Percentiles rank a stretch among this genome's conserved stretches.
phyloP scores from a whole-genome alignment of 2,329 filamentous ascomycete genomes.

The Xylaria polymorpha region DNA sequence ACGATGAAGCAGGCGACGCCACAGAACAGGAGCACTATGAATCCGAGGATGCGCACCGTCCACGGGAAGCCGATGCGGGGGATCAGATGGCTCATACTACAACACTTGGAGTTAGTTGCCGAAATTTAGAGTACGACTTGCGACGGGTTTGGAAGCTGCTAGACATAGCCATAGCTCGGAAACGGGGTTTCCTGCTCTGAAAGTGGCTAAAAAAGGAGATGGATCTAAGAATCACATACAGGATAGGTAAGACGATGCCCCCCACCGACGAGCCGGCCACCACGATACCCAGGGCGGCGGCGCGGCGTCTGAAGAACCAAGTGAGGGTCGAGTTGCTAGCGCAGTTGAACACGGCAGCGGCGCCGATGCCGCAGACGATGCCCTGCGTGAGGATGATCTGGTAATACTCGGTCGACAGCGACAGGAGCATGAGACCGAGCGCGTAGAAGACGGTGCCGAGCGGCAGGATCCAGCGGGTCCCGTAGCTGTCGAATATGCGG shows the following conservation, averaged over 20 bases:
- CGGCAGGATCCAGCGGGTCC: slow-evolving; percentile 56
- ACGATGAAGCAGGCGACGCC: slow-evolving; percentile 49
- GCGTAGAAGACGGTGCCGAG: slow-evolving; percentile 64
- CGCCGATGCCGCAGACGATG: slow-evolving; percentile 51
- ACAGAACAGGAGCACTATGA: slow-evolving; percentile 53
- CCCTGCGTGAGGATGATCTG: slow-evolving; percentile 56
- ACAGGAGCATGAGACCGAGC: slow-evolving; percentile 71
- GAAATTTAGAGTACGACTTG: too few species aligned
- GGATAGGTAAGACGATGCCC: slow-evolving; percentile 67
- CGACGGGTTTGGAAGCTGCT: too few species aligned
- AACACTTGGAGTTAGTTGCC: too few species aligned
- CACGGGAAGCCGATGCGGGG: slow-evolving; percentile 54
- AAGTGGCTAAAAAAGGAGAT: too few species aligned
- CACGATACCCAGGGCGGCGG: slow-evolving; percentile 36
- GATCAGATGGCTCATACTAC: slow-evolving; percentile 59
- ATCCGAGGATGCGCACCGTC: slow-evolving; percentile 54
- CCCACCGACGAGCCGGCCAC: slow-evolving; percentile 63
- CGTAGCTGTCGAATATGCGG: slow-evolving; percentile 39
- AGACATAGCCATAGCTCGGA: too few species aligned
- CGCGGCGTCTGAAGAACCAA: slow-evolving; percentile 36
- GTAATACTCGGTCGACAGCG: slow-evolving; percentile 57
- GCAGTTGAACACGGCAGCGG: slow-evolving; percentile 38
- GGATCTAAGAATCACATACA: slow-evolving; percentile 45
- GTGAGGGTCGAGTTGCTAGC: slow-evolving; percentile 36
- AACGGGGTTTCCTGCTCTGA: too few species aligned